phyloP scores from a whole-genome alignment of 2,329 filamentous ascomycete genomes.

The Ophioceras dolichostomum region DNA sequence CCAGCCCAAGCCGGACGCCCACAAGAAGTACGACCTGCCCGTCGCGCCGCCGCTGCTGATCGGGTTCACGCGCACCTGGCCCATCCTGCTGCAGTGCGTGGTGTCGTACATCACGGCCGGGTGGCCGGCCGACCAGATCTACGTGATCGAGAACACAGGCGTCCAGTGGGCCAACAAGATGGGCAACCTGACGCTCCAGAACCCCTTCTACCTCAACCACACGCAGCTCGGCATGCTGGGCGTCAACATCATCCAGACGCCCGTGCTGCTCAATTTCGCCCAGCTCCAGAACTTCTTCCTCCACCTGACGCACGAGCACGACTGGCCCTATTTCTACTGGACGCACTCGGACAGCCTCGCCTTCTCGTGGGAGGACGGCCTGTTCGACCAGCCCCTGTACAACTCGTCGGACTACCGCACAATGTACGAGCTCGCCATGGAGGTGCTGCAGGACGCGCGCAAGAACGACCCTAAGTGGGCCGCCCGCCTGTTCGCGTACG shows the following conservation, averaged over 20 bases:
- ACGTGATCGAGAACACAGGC: conserved; percentile 47
- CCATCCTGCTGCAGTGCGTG: conserved; percentile 40
- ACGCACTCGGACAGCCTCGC: conserved; percentile 42
- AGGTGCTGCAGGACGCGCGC: conserved; percentile 15
- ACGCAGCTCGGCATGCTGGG: conserved; percentile 32
- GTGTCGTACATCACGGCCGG: conserved; percentile 45
- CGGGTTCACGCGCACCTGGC: conserved; percentile 45
- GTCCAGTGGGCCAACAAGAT: conserved; percentile 38
- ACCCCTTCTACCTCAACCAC: conserved; percentile 45
- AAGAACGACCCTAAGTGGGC: conserved; percentile 31
- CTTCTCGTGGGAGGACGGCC: conserved; percentile 24
- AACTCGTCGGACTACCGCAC: conserved; percentile 15
- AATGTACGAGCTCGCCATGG: conserved; percentile 17
- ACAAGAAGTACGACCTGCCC: conserved; percentile 23
- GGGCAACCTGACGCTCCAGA: conserved; percentile 34
- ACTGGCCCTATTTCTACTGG: conserved; percentile 41
- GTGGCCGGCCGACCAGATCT: conserved; percentile 44
- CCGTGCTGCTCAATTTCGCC: conserved; percentile 38
- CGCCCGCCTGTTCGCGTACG: conserved; percentile 25
- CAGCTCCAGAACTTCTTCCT: conserved; percentile 44
- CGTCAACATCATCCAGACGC: conserved; percentile 31
- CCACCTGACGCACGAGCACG: conserved; percentile 26
- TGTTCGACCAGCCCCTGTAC: conserved; percentile 8
- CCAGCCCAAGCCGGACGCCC: conserved; percentile 21
- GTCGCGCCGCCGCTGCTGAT: conserved; percentile 39